Percentiles rank a stretch among this genome's conserved stretches.
These are phyloP conservation scores for Chloranthus sessilifolius DNA, from an alignment of 164 flowering plant species.

Conservation along the genomic window DNA sequence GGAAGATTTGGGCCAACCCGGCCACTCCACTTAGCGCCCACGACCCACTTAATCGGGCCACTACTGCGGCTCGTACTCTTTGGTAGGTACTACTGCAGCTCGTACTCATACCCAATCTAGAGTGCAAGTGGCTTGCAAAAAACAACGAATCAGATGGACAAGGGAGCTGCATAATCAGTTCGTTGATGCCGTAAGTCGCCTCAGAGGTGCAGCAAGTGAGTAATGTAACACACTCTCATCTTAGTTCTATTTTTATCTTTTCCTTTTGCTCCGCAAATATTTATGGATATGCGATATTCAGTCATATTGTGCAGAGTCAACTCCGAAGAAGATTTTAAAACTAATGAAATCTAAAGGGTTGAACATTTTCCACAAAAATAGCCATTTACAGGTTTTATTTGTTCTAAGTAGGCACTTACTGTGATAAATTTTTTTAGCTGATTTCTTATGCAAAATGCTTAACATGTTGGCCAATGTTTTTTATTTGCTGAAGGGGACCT, in stretches of 20 bases:
- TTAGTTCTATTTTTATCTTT: background rate
- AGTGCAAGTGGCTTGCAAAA: constrained; percentile 29
- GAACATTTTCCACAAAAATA: constrained; percentile 73
- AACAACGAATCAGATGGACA: constrained; percentile 69
- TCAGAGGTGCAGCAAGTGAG: constrained; percentile 79
- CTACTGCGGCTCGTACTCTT: background rate
- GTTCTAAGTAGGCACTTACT: no score
- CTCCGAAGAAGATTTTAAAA: constrained; percentile 70
- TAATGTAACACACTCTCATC: background rate
- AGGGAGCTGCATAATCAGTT: constrained; percentile 68
- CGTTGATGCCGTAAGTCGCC: constrained; percentile 60
- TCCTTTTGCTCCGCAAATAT: no score
- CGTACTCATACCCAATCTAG: constrained; percentile 21
- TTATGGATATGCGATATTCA: background rate
- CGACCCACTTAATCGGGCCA: no score
- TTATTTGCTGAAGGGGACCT: no score
- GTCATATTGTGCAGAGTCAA: constrained; percentile 45
- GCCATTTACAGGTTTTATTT: constrained; percentile 64
- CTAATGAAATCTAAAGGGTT: constrained; percentile 65
- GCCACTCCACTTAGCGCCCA: no score
- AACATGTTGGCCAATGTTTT: no score
- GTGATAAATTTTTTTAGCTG: no score
- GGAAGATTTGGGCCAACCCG: no score
- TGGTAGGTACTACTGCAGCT: constrained; percentile 4
- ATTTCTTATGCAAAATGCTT: no score